Evolutionary conservation across 768 basidiomycete genomes (phyloP), one percentile per base, ranked within the genome.

Genomic region (Suillus lakei): DNA sequence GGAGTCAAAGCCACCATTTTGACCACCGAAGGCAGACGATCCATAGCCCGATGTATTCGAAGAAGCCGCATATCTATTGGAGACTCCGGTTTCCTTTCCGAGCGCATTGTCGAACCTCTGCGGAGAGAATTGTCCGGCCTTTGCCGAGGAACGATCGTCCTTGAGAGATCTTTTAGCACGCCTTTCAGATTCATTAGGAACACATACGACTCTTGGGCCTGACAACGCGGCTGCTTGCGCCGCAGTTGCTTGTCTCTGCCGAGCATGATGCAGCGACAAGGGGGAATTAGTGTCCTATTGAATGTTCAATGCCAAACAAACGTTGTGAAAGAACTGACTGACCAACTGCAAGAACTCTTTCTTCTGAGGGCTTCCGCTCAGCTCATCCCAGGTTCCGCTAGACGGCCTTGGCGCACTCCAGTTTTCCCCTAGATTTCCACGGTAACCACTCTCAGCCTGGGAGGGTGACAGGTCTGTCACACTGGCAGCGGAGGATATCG

Each of bases 331-430:
- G 36, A 67, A n/a, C 55, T 48, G 21, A 79, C 82, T 72, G 48
- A 86, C 88, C 77, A 86, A 63, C 67, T 83, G 78, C 53, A 79
- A 75, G 54, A 82, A 80, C 58, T 86, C 86, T 68, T 83, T 84
- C 73, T 81, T 84, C 69, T 83, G 78, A 18, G 85, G 83, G 64
- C 79, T 84, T 63, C 76, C 83, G 60, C 70, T 78, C 60, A 79
- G 67, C 64, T 89, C 89, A 63, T 88, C 90, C 88, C 89, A 91
- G 26, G 84, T 79, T 36, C 83, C 86, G 66, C 84, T 85, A 18
- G 82, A 76, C 32, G 86, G 77, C 54, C 88, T 80, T 5, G 85
- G 76, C 23, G 76, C 65, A n/a, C 78, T 77, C 87, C 88, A 89
- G 36, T 79, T 77, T 56, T 89, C 88, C 5, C 74, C 77, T 23